phyloP scores from a whole-genome alignment of 805 yeast genomes.

The Diddensiella santjacobensis region DNA sequence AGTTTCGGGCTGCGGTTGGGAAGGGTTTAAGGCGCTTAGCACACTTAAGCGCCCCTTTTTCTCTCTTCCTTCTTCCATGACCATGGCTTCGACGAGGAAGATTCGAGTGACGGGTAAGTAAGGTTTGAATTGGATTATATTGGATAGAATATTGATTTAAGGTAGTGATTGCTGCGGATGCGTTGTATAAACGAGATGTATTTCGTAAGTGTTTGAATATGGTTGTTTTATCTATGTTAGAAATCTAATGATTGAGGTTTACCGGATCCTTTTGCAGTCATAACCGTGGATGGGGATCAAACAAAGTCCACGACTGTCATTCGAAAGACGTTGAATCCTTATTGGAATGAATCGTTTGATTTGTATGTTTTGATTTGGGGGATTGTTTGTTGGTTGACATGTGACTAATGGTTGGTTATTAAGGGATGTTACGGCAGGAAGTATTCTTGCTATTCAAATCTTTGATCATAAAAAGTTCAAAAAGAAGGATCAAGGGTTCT shows the following conservation, averaged over 20 bases:
- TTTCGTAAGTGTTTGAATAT: slow-evolving; percentile 39
- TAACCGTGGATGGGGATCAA: slow-evolving; percentile 96
- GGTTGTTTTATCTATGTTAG: slow-evolving; percentile 7
- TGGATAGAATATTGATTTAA: no score
- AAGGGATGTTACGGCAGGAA: slow-evolving; percentile 60
- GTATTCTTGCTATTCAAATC: slow-evolving; percentile 86
- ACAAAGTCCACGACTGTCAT: slow-evolving; percentile 93
- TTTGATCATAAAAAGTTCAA: slow-evolving; percentile 97
- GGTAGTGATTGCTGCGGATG: slow-evolving; percentile 85
- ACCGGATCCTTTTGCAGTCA: slow-evolving; percentile 97
- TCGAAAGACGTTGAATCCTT: slow-evolving; percentile 90
- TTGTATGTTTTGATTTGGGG: slow-evolving; percentile 36
- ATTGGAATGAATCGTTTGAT: slow-evolving; percentile 91
- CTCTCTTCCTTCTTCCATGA: background rate
- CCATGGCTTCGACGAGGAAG: slow-evolving; percentile 16
- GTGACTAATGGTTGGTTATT: background rate
- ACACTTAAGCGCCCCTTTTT: no score
- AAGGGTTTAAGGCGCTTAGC: no score
- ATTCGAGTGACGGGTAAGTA: slow-evolving; percentile 24
- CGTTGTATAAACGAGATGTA: slow-evolving; percentile 90
- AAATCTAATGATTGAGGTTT: slow-evolving; percentile 45
- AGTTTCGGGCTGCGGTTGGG: no score
- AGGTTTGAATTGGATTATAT: background rate
- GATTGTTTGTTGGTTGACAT: background rate
- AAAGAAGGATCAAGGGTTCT: slow-evolving; percentile 96